Evolutionary conservation across 176 grass and related monocot genomes (phyloP).

Genomic region (Poa pratensis): DNA sequence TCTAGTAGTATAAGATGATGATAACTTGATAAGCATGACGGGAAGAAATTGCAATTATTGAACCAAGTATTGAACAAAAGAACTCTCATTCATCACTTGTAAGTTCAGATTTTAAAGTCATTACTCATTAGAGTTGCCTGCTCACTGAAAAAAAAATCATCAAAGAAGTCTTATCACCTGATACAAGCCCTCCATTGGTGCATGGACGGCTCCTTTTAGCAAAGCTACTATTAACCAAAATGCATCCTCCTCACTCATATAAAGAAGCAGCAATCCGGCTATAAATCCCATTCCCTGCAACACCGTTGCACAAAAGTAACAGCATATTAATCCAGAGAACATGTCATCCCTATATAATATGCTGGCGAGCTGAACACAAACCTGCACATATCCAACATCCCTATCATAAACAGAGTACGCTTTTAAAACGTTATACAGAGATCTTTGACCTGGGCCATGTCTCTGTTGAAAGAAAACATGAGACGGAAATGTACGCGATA

Average conservation of each 20-base stretch:
- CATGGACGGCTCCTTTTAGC: slow-evolving; percentile 96
- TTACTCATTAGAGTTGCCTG: slow-evolving; percentile 5
- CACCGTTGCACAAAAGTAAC: slow-evolving; percentile 16
- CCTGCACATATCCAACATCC: slow-evolving; percentile 98
- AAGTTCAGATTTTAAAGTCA: slow-evolving; percentile 26
- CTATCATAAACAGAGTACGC: slow-evolving; percentile 96
- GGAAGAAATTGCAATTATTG: background rate
- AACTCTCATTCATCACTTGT: background rate
- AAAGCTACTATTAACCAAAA: slow-evolving; percentile 98
- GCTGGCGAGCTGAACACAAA: slow-evolving; percentile 38
- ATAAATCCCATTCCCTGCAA: slow-evolving; percentile 99
- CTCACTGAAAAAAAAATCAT: background rate
- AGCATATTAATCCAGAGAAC: slow-evolving; percentile 35
- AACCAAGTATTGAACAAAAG: slow-evolving; percentile 15
- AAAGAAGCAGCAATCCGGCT: slow-evolving; percentile 89
- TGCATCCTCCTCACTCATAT: slow-evolving; percentile 98
- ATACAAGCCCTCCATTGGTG: slow-evolving; percentile 97
- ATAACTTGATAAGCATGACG: background rate
- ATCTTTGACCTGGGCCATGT: slow-evolving; percentile 95
- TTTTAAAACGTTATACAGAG: slow-evolving; percentile 96
- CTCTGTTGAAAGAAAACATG: slow-evolving; percentile 99
- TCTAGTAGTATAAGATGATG: background rate
- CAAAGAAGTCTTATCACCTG: slow-evolving; percentile 62
- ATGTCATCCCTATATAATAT: slow-evolving; percentile 12
- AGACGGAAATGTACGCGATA: slow-evolving; percentile 97